These are phyloP conservation scores for Penicillium hesseltinei DNA, from an alignment of 2,329 filamentous ascomycete genomes.

Conservation along the genomic window DNA sequence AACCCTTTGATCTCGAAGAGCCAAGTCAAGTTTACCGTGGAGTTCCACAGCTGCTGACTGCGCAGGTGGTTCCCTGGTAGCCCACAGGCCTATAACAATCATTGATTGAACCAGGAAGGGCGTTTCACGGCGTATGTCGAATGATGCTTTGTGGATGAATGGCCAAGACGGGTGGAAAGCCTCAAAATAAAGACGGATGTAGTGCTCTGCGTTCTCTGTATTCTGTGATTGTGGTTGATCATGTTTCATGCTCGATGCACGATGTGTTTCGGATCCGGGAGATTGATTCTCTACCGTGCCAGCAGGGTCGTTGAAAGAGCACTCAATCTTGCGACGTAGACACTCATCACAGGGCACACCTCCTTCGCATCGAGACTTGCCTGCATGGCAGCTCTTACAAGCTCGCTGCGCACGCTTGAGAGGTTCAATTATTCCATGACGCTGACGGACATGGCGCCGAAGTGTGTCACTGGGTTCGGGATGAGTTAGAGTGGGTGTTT, in stretches of 20 bases:
- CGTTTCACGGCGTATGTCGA: conserved; percentile 20
- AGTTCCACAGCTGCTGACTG: conserved; percentile 26
- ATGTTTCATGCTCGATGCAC: neutral
- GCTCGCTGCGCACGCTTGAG: conserved; percentile 13
- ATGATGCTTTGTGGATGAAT: conserved; percentile 28
- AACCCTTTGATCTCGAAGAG: conserved; percentile 30
- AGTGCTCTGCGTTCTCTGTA: conserved; percentile 13
- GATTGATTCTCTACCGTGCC: neutral
- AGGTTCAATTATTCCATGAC: conserved; percentile 16
- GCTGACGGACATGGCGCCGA: conserved; percentile 24
- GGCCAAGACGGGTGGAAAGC: conserved; percentile 31
- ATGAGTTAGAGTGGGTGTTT: neutral
- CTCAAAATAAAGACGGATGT: conserved; percentile 27
- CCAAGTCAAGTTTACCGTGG: conserved; percentile 21
- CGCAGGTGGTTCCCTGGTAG: conserved; percentile 13
- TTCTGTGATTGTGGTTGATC: neutral
- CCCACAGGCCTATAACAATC: conserved; percentile 30
- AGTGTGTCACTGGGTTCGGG: conserved; percentile 25
- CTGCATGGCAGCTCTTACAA: conserved; percentile 20
- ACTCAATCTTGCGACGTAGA: conserved; percentile 15
- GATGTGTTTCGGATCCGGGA: neutral
- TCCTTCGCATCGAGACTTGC: conserved; percentile 22
- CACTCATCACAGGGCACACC: conserved; percentile 20
- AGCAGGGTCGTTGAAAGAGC: conserved; percentile 10
- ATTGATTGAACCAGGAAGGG: conserved; percentile 32